Percentiles rank a stretch among this genome's conserved stretches.
Conservation (phyloP, 2,329 filamentous ascomycete genomes). For the Penicillium hordei region DNA sequence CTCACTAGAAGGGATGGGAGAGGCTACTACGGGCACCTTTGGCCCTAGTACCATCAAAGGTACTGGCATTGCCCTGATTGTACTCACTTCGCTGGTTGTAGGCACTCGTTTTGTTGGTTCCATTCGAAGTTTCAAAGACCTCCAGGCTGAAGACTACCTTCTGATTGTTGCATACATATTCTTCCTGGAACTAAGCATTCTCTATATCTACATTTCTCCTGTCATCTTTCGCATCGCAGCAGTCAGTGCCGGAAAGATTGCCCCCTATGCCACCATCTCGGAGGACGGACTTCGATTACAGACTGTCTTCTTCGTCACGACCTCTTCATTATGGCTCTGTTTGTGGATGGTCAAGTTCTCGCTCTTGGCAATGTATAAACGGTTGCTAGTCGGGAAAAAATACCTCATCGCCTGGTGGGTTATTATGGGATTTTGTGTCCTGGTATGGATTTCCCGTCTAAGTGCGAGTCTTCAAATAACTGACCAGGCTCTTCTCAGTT, state of each 20-base stretch:
- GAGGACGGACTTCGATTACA: conserved; percentile 34
- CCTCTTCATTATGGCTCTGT: conserved; percentile 41
- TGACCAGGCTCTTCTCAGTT: conserved; percentile 24
- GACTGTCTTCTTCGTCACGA: conserved; percentile 42
- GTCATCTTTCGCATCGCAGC: conserved; percentile 34
- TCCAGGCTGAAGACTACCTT: conserved; percentile 30
- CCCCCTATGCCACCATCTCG: conserved; percentile 31
- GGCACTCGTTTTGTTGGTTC: conserved; percentile 14
- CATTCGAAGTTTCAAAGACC: conserved; percentile 16
- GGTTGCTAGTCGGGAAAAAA: conserved; percentile 35
- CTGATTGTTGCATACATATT: conserved; percentile 29
- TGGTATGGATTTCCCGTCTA: conserved; percentile 23
- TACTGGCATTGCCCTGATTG: conserved; percentile 22
- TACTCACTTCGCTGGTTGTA: conserved; percentile 20
- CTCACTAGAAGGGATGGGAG: conserved; percentile 2
- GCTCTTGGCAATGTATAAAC: conserved; percentile 42
- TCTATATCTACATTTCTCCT: conserved; percentile 40
- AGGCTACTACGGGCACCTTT: conserved; percentile 1
- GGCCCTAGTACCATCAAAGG: conserved; percentile 12
- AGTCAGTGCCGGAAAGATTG: conserved; percentile 23
- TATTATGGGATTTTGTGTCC: conserved; percentile 34
- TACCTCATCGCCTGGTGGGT: conserved; percentile 38
- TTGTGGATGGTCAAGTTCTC: conserved; percentile 46
- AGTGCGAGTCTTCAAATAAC: conserved; percentile 10
- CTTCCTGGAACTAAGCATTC: conserved; percentile 30